Percentiles rank a stretch among this genome's conserved stretches.
phyloP scores from a whole-genome alignment of 306 rosid species.

The Urtica urens region DNA sequence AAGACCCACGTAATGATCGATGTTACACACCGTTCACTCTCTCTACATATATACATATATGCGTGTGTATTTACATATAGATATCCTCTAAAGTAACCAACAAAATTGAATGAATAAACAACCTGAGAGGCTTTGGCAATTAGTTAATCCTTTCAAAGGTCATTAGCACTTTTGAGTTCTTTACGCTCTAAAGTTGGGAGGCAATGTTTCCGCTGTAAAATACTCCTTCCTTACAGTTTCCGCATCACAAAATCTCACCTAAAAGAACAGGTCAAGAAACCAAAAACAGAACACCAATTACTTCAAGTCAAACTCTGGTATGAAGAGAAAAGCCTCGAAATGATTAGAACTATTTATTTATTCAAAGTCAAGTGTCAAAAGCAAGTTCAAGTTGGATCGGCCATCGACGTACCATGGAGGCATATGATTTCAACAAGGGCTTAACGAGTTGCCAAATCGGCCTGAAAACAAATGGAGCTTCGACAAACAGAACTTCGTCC shows the following conservation, averaged over 20 bases:
- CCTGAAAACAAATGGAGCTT: slow-evolving; percentile 74
- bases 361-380: neutral
- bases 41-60: neutral
- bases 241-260: slow-evolving; percentile 80
- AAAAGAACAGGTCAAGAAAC: slow-evolving; percentile 13
- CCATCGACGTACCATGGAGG: slow-evolving; percentile 71
- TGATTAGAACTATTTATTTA: neutral
- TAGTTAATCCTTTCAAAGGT: neutral
- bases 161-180: neutral
- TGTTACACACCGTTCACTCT: no score
- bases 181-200: slow-evolving; percentile 52
- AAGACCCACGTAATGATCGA: no score
- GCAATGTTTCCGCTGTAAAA: slow-evolving; percentile 57
- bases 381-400: neutral
- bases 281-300: neutral
- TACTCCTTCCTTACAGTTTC: slow-evolving; percentile 64
- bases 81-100: neutral
- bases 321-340: neutral
- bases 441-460: slow-evolving; percentile 79
- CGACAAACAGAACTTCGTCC: slow-evolving; percentile 76
- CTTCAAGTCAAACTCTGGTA: no score
- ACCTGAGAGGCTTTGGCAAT: neutral
- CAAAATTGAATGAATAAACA: neutral
- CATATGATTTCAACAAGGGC: slow-evolving; percentile 71
- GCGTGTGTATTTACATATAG: no score